These are phyloP conservation scores for Tulasnella sp. DNA, from an alignment of 768 basidiomycete genomes.

Conservation along the genomic window DNA sequence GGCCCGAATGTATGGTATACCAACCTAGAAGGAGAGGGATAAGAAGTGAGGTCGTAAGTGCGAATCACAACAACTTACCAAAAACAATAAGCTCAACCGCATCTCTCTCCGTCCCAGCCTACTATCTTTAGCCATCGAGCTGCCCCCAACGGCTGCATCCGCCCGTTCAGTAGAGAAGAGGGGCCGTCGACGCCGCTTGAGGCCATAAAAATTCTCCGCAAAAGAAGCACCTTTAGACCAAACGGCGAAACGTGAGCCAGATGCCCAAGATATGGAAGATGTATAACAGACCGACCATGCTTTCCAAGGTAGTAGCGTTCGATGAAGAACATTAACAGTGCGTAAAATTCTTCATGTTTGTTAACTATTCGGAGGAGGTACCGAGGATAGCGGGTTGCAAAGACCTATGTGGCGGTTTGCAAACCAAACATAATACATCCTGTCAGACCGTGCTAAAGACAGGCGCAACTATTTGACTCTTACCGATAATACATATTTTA, in stretches of 20 bases:
- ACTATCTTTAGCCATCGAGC: conserved; percentile 58
- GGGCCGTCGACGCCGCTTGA: conserved; percentile 77
- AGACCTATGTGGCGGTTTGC: conserved; percentile 59
- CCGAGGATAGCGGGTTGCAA: conserved; percentile 92
- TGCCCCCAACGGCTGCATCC: conserved; percentile 65
- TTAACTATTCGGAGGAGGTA: conserved; percentile 91
- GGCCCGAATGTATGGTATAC: conserved; percentile 84
- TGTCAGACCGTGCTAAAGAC: not conserved
- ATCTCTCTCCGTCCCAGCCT: conserved; percentile 68
- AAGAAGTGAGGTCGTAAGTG: not conserved
- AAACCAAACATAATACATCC: not conserved
- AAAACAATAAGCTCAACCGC: conserved; percentile 73
- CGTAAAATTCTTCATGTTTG: conserved; percentile 95
- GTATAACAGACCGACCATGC: conserved; percentile 61
- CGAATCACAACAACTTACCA: conserved; percentile 56
- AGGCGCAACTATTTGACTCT: conserved; percentile 41
- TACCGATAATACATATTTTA: conserved; percentile 92
- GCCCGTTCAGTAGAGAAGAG: conserved; percentile 71
- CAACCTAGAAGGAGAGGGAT: conserved; percentile 59
- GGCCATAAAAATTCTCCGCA: conserved; percentile 93
- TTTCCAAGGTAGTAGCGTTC: conserved; percentile 89
- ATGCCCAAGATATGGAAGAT: not conserved
- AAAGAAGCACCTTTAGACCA: conserved; percentile 79
- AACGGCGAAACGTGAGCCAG: conserved; percentile 9
- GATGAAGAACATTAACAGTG: conserved; percentile 81